phyloP scores from a whole-genome alignment of 2,329 filamentous ascomycete species.

The Exophiala calicioides region DNA sequence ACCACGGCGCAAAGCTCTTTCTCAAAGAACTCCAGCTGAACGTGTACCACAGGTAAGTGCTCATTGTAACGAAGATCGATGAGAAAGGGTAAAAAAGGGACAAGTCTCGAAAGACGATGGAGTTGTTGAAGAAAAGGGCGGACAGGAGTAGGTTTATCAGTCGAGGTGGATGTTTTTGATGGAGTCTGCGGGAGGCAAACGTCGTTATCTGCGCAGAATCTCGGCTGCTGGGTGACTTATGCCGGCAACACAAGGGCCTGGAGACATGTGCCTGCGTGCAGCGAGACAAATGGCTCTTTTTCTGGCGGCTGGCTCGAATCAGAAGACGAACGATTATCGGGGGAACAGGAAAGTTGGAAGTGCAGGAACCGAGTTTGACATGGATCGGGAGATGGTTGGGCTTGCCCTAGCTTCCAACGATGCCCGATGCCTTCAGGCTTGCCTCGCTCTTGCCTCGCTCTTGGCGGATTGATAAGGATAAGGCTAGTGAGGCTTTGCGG shows the following conservation, averaged over 20 bases:
- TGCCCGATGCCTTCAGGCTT: slow-evolving; percentile 27
- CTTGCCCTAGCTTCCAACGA: slow-evolving; percentile 25
- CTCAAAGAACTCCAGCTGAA: slow-evolving; percentile 32
- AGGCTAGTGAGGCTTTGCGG: slow-evolving; percentile 18
- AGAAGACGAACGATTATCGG: slow-evolving; percentile 24
- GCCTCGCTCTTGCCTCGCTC: slow-evolving; percentile 11
- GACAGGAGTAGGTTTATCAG: slow-evolving; percentile 21
- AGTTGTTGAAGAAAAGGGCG: slow-evolving; percentile 6
- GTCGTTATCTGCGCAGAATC: slow-evolving; percentile 24
- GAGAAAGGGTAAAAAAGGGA: slow-evolving; percentile 3
- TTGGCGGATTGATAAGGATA: slow-evolving; percentile 21
- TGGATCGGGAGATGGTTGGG: slow-evolving; percentile 26
- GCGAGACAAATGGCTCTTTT: slow-evolving; percentile 21
- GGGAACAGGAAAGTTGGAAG: slow-evolving; percentile 13
- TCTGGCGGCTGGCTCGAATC: slow-evolving; percentile 21
- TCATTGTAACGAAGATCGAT: slow-evolving; percentile 28
- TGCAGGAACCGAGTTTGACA: slow-evolving; percentile 23
- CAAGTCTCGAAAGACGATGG: slow-evolving; percentile 2
- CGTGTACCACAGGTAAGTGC: slow-evolving; percentile 32
- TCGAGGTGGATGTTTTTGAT: slow-evolving; percentile 19
- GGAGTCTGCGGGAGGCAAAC: slow-evolving; percentile 14
- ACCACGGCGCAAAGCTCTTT: slow-evolving; percentile 31
- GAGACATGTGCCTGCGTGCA: slow-evolving; percentile 27
- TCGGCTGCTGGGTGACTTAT: slow-evolving; percentile 16
- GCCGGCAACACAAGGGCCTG: slow-evolving; percentile 21